These are phyloP conservation scores for Boletus barrowsii DNA, from an alignment of 768 basidiomycete genomes.

Conservation along the genomic window DNA sequence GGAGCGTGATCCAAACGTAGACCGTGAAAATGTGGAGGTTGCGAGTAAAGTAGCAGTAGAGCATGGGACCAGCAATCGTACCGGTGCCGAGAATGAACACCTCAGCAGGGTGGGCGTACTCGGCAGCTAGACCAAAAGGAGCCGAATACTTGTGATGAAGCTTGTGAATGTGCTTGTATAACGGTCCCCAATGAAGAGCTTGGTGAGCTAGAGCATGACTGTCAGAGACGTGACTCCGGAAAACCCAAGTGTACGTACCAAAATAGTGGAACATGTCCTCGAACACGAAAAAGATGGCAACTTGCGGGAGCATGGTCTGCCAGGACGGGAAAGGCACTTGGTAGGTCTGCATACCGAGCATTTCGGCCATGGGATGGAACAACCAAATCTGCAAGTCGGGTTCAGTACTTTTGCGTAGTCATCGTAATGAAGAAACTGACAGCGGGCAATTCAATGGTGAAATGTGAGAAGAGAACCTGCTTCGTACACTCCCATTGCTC, in stretches of 20 bases:
- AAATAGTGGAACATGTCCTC: slow-evolving; percentile 96
- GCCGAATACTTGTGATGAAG: slow-evolving; percentile 97
- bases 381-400: slow-evolving; percentile 66
- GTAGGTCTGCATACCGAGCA: slow-evolving; percentile 86
- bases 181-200: slow-evolving; percentile 75
- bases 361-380: slow-evolving; percentile 88
- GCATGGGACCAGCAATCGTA: slow-evolving; percentile 82
- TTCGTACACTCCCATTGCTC: slow-evolving; percentile 98
- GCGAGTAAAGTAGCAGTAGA: slow-evolving; percentile 75
- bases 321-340: slow-evolving; percentile 87
- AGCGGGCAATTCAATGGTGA: slow-evolving; percentile 89
- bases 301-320: slow-evolving; percentile 67
- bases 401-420: not conserved
- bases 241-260: slow-evolving; percentile 39
- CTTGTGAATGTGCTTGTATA: slow-evolving; percentile 95
- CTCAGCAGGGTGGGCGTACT: slow-evolving; percentile 97
- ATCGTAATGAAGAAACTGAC: slow-evolving; percentile 41
- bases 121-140: slow-evolving; percentile 95
- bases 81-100: slow-evolving; percentile 93
- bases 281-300: slow-evolving; percentile 89
- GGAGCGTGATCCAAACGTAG: slow-evolving; percentile 89
- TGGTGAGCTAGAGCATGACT: slow-evolving; percentile 65
- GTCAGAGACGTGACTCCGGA: not conserved
- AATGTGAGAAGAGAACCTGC: slow-evolving; percentile 89
- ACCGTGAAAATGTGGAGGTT: slow-evolving; percentile 88